Evolutionary conservation across 306 rosid genomes (phyloP), one percentile per base, ranked within the genome.

Genomic region (Pyrus betulifolia): DNA sequence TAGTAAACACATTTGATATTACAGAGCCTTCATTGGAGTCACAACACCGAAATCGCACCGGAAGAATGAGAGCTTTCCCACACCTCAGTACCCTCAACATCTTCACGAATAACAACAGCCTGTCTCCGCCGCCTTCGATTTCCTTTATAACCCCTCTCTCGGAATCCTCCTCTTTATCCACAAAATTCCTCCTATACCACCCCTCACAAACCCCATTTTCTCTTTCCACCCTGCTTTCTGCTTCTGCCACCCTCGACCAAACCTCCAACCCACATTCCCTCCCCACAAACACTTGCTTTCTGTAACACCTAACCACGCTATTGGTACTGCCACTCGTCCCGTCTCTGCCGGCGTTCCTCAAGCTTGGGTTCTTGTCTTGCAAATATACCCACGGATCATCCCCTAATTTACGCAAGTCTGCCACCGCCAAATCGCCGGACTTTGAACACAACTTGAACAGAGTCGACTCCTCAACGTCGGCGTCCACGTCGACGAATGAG

Each of bases 321-420:
- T 35, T 75, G 18, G 71, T 38, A 65, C 44, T 31, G 14, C 75
- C 88, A n/a, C 55, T 78, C 21, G 44, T 19, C 42, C 69, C 23
- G 9, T 64, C 42, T 8, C 77, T 86, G 8, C 80, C 64, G 8
- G 27, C 70, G 31, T 55, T 77, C 66, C 78, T 82, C 91, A 90
- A 52, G 45, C 90, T 90, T 5, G 96, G 95, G 78, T 92, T 89
- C 51, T 86, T 88, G 72, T 94, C 98, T 60, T 89, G 84, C 83
- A 94, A 81, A 82, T 94, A 94, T 62, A 88, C 74, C 98, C 97
- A 94, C 25, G 95, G 97, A 83, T 94, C 97, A 21, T 90, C 93
- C 19, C 87, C 81, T 68, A 94, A 82, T 14, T 81, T 84, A 65
- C 96, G 83, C 86, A 94, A 45, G 14, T 94, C 98, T 14, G 97